Evolutionary conservation across 83 land plant species (phyloP), one percentile per base, ranked within the genome.

Genomic region (Picea mariana): DNA sequence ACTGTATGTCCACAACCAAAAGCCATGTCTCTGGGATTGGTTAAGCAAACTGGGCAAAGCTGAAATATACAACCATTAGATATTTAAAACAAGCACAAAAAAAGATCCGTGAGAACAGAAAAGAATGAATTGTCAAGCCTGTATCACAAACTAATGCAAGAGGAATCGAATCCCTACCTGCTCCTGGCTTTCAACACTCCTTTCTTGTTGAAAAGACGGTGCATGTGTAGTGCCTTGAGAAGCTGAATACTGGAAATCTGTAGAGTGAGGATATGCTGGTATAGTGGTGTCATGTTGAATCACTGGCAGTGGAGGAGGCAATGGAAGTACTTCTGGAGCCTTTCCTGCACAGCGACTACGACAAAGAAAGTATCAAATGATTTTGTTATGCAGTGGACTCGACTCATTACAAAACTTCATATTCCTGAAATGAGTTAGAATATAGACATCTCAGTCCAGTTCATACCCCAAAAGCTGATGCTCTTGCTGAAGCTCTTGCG

Each of bases 21-120:
- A 31, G 91, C 91, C 89, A 89, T 49, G 69, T 89, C 83, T 67
- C 81, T 89, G 62, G 79, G 42, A 18, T 85, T 81, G 6, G 83
- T 61, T 72, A 84, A 82, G 76, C 91, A 89, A 78, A 92, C 78
- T 58, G 92, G 91, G 79, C 95, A 92, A 27, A 52, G 76, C 94
- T 92, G 79, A 73, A n/a, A 23, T 4, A 73, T 42, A 71, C 52
- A 71, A 20, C 21, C 20, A 71, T 38, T 71, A 18, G 75, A 38
- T 20, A 17, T 42, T 38, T 52, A 79, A 67, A 18, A 34, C 20
- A 75, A 65, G 27, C 55, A 18, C 9, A 27, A 77, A 59, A 62
- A 52, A 62, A 31, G 9, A 38, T 42, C 61, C 12, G 21, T 18
- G 40, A 44, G 62, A 47, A 59, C 18, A 26, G 21, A 16, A 49